A percentile compares a stretch with the other conserved stretches of the same genome.
Evolutionary conservation across 192 early-diverging fungal genomes (phyloP).

Genomic region (Entomortierella parvispora): DNA sequence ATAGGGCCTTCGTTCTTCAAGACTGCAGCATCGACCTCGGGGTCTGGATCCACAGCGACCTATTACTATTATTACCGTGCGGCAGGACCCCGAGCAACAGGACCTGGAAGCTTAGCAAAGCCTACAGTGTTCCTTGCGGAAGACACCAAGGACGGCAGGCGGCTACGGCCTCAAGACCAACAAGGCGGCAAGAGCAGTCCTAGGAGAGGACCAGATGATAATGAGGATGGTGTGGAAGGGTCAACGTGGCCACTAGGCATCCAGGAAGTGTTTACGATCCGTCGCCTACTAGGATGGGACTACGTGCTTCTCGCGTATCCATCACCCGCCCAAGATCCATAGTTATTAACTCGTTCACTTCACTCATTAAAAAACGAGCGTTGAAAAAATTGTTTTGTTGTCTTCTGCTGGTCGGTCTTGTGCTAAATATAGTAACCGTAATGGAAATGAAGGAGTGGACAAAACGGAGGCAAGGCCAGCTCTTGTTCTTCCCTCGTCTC

Average conservation of each 20-base stretch:
- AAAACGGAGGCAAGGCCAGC: no score
- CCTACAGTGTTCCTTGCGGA: no score
- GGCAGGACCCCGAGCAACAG: slow-evolving; percentile 5
- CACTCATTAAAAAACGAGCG: no score
- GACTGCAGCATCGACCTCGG: not conserved
- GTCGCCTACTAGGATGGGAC: slow-evolving; percentile 37
- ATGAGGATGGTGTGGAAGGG: not conserved
- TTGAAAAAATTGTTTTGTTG: no score
- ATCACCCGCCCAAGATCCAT: slow-evolving; percentile 8
- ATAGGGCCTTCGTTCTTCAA: slow-evolving; percentile 46
- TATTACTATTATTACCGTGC: slow-evolving; percentile 44
- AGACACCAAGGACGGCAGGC: no score
- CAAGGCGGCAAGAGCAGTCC: not conserved
- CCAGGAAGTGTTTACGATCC: slow-evolving; percentile 41
- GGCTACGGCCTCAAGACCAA: no score
- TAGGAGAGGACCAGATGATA: not conserved
- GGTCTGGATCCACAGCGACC: slow-evolving; percentile 6
- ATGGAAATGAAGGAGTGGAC: no score
- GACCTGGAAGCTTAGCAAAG: not conserved
- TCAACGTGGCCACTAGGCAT: slow-evolving; percentile 35
- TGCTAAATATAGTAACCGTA: no score
- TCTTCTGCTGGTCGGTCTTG: no score
- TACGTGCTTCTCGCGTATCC: slow-evolving; percentile 45
- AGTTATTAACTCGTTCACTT: no score
- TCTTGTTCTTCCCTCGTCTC: no score